phyloP scores from a whole-genome alignment of 2,329 filamentous ascomycete species.

The Paraphaeosphaeria minitans region DNA sequence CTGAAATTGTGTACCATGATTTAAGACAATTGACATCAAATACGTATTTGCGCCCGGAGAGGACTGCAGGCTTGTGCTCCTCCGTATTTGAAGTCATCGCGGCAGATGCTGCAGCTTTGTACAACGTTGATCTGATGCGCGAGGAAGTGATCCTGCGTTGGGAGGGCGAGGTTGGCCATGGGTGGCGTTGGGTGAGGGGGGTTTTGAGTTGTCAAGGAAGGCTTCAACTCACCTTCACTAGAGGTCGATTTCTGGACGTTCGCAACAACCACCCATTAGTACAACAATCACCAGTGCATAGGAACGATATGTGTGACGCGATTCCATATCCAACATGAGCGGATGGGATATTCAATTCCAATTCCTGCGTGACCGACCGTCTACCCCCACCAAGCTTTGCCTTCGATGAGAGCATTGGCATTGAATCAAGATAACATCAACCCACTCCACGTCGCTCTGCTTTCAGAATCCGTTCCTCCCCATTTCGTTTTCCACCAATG shows the following conservation, averaged over 20 bases:
- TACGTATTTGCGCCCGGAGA: neutral
- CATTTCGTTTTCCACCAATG: constrained; percentile 41
- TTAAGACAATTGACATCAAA: neutral
- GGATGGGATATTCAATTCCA: constrained; percentile 12
- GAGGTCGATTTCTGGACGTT: neutral
- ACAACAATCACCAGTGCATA: neutral
- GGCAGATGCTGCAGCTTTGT: neutral
- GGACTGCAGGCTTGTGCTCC: neutral
- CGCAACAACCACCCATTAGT: too few relatives aligned
- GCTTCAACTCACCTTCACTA: neutral
- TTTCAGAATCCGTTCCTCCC: constrained; percentile 39
- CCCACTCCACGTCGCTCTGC: constrained; percentile 38
- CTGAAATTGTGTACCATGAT: too few relatives aligned
- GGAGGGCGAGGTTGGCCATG: neutral
- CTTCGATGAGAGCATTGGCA: constrained; percentile 7
- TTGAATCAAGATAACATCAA: constrained; percentile 27
- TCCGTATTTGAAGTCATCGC: neutral
- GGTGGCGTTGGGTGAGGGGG: neutral
- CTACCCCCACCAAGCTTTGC: constrained; percentile 8
- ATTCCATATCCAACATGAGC: constrained; percentile 10
- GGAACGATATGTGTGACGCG: neutral
- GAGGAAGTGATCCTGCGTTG: neutral
- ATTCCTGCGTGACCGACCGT: constrained; percentile 12
- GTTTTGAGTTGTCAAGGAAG: neutral
- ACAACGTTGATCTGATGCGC: neutral